phyloP scores from a whole-genome alignment of 169 alveolate species.

The Amoebophrya sp. region DNA sequence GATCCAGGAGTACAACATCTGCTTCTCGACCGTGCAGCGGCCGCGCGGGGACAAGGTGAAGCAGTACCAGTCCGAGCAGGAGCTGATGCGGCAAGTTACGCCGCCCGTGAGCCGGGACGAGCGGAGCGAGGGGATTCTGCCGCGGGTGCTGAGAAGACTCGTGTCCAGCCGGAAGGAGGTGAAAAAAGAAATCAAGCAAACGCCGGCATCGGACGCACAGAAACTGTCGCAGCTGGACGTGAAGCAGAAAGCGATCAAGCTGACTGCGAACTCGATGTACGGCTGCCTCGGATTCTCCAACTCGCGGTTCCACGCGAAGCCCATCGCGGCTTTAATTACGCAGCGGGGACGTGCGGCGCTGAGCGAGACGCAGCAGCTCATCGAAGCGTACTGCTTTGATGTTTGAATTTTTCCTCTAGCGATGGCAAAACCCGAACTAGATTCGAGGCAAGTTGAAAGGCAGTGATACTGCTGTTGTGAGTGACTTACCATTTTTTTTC shows the following conservation, averaged over 20 bases:
- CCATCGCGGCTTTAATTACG: constrained; percentile 93
- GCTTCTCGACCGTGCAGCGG: constrained; percentile 88
- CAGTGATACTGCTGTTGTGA: no score
- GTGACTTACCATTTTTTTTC: no score
- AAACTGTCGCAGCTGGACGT: constrained; percentile 51
- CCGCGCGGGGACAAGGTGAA: constrained; percentile 36
- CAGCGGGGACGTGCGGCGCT: constrained; percentile 72
- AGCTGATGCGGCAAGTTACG: constrained; percentile 15
- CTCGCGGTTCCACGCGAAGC: constrained; percentile 90
- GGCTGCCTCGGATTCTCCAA: constrained; percentile 95
- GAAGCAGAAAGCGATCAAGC: constrained; percentile 86
- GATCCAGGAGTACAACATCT: constrained; percentile 93
- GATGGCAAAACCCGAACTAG: no score
- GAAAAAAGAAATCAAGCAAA: constrained; percentile 36
- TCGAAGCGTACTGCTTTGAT: neutral
- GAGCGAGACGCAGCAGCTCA: constrained; percentile 12
- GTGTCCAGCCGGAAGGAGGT: constrained; percentile 34
- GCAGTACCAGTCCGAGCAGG: constrained; percentile 20
- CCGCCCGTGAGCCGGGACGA: constrained; percentile 8
- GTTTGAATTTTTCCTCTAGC: no score
- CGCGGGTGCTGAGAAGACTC: constrained; percentile 40
- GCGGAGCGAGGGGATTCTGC: constrained; percentile 35
- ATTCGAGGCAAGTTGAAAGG: no score
- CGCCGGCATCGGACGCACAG: neutral
- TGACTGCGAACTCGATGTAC: constrained; percentile 94